Percentiles rank a stretch among this genome's conserved stretches.
Evolutionary conservation across 148 eudicot genomes (phyloP).

Genomic region (Chenopodium album): DNA sequence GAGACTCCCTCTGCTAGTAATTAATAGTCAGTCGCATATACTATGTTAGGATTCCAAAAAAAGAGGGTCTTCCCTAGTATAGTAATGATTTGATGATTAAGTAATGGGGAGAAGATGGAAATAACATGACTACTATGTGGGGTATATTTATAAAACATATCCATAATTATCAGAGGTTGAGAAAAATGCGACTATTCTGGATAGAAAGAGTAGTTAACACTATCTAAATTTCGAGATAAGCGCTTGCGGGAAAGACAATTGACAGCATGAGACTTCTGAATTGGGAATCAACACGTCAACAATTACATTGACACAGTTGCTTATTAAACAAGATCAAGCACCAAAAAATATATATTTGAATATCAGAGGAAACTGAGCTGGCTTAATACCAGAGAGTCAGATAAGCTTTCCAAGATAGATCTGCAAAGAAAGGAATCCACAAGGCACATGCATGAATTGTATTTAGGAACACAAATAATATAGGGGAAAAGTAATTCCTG

Average conservation of each 20-base stretch:
- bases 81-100: no score
- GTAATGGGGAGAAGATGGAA: no score
- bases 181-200: no score
- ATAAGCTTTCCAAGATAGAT: neutral
- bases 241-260: neutral
- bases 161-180: no score
- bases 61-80: no score
- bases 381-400: neutral
- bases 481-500: no score
- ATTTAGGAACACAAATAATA: neutral
- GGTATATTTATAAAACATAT: no score
- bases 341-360: neutral
- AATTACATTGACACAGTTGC: neutral
- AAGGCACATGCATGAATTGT: neutral
- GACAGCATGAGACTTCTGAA: neutral
- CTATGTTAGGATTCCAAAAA: no score
- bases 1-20: neutral
- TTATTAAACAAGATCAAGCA: neutral
- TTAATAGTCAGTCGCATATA: no score
- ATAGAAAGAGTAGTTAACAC: no score
- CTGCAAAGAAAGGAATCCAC: neutral
- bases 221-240: no score
- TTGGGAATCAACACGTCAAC: neutral
- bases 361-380: neutral
- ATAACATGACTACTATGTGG: no score